phyloP scores from a whole-genome alignment of 257 asterid species.

The Jacaranda copaia region DNA sequence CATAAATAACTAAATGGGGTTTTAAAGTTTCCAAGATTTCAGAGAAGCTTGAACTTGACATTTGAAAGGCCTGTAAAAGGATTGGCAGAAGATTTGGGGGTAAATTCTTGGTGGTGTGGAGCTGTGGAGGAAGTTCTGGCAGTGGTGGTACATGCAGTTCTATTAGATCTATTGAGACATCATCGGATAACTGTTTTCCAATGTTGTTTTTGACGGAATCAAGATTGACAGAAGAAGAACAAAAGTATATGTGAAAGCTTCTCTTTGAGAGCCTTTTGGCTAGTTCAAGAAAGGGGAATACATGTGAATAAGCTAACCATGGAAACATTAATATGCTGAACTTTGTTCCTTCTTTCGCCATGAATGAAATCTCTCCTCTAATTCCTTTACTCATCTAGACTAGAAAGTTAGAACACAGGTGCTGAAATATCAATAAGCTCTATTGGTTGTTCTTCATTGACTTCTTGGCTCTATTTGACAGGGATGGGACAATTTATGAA shows the following conservation, averaged over 20 bases:
- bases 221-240: conserved; percentile 19
- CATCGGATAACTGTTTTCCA: background rate
- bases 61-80: conserved; percentile 38
- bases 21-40: conserved; percentile 33
- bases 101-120: conserved; percentile 44
- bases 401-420: background rate
- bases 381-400: background rate
- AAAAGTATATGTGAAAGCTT: conserved; percentile 18
- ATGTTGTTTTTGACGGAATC: background rate
- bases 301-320: conserved; percentile 48
- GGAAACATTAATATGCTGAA: conserved; percentile 44
- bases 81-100: conserved; percentile 35
- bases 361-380: conserved; percentile 8
- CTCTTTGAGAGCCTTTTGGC: conserved; percentile 23
- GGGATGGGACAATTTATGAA: too few relatives aligned
- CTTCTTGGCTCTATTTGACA: background rate
- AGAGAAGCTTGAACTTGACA: conserved; percentile 38
- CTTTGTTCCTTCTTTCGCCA: conserved; percentile 27
- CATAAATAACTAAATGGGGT: conserved; percentile 55
- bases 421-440: background rate
- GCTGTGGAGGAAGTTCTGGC: conserved; percentile 41
- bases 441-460: background rate
- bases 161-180: conserved; percentile 26
- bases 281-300: conserved; percentile 21
- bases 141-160: conserved; percentile 38